Conservation (phyloP, 2,329 filamentous ascomycete species). For the Xylariaceae sp. region DNA sequence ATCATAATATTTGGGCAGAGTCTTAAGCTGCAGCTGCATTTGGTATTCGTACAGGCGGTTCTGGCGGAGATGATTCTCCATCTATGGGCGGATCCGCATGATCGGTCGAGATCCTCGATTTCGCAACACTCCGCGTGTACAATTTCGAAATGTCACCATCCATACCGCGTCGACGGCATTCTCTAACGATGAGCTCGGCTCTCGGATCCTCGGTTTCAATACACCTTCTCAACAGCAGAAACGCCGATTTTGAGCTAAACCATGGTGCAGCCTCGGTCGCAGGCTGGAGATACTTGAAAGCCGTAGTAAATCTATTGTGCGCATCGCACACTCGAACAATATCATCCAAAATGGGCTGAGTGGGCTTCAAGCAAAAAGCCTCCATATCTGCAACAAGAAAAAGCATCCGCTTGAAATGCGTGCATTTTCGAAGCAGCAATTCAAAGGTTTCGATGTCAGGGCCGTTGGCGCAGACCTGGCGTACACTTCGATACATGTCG, state of each 20-base stretch:
- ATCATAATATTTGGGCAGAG: no score
- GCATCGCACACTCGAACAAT: slow-evolving; percentile 33
- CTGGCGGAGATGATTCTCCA: no score
- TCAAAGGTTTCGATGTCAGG: slow-evolving; percentile 38
- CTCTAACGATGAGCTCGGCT: slow-evolving; percentile 32
- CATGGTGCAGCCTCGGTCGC: slow-evolving; percentile 26
- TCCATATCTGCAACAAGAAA: slow-evolving; percentile 40
- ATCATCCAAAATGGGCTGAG: slow-evolving; percentile 29
- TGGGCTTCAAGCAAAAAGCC: slow-evolving; percentile 32
- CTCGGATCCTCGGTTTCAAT: slow-evolving; percentile 34
- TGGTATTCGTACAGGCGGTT: no score
- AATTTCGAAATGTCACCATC: slow-evolving; percentile 15
- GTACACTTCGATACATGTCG: slow-evolving; percentile 38
- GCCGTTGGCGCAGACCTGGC: slow-evolving; percentile 33
- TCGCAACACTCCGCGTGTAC: no score
- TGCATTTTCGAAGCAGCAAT: slow-evolving; percentile 33
- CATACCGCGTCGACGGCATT: slow-evolving; percentile 29
- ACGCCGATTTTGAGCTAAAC: slow-evolving; percentile 32
- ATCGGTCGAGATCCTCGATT: no score
- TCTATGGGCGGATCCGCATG: no score
- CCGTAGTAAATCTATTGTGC: slow-evolving; percentile 33
- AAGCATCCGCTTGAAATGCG: slow-evolving; percentile 27
- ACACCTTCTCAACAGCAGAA: slow-evolving; percentile 35
- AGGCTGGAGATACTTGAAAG: slow-evolving; percentile 32
- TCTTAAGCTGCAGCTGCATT: no score